These are phyloP conservation scores for Apophysomyces sp. DNA, from an alignment of 371 early-diverging fungal genomes.

Conservation along the genomic window DNA sequence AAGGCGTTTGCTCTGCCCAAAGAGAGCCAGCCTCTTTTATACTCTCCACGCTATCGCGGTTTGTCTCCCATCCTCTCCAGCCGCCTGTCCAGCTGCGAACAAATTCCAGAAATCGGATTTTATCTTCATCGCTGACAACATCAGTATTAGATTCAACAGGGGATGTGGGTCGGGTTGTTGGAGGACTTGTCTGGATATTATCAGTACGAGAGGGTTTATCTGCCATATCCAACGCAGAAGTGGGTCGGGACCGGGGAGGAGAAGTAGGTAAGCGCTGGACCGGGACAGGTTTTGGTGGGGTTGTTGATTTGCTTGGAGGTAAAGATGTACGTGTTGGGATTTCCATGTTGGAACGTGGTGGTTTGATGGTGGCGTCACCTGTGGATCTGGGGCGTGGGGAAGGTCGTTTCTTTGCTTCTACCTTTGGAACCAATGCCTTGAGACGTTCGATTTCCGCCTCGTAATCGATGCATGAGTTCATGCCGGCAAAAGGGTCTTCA, in stretches of 20 bases:
- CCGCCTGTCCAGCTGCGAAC: slow-evolving; percentile 48
- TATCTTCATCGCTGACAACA: slow-evolving; percentile 41
- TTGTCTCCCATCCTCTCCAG: slow-evolving; percentile 31
- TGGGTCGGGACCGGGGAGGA: not conserved
- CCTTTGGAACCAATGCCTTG: slow-evolving; percentile 43
- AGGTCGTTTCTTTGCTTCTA: slow-evolving; percentile 22
- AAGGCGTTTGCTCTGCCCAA: slow-evolving; percentile 37
- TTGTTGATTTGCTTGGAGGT: not conserved
- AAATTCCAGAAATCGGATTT: slow-evolving; percentile 40
- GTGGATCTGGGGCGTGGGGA: slow-evolving; percentile 12
- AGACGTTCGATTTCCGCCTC: slow-evolving; percentile 46
- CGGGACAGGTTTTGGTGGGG: not conserved
- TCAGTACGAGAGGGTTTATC: slow-evolving; percentile 3
- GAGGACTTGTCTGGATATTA: not conserved
- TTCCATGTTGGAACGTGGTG: not conserved
- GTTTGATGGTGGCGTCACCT: slow-evolving; percentile 3
- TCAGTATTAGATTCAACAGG: slow-evolving; percentile 7
- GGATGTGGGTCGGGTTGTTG: not conserved
- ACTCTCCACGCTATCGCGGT: not conserved
- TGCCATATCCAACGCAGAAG: not conserved
- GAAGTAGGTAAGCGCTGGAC: not conserved
- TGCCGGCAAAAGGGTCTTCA: slow-evolving; percentile 48
- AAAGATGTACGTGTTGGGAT: not conserved
- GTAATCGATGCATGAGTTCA: slow-evolving; percentile 43
- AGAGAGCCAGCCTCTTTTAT: slow-evolving; percentile 22